These are phyloP conservation scores for Cytospora piceae DNA, from an alignment of 2,329 filamentous ascomycete species.

Conservation along the genomic window DNA sequence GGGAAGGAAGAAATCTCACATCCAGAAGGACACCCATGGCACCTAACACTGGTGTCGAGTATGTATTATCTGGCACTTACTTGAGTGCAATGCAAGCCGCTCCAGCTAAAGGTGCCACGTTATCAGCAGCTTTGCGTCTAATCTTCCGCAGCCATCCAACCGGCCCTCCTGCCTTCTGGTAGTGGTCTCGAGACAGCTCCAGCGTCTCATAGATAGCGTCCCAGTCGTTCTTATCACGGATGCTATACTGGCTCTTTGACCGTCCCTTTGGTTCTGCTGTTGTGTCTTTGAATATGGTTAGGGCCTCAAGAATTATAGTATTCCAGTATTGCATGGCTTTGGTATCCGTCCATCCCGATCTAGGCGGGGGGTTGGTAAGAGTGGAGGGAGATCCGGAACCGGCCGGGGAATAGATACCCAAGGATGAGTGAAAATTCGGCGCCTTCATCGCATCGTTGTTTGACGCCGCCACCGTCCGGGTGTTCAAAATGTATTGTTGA, in stretches of 20 bases:
- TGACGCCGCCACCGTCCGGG: background rate
- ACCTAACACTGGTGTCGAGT: conserved; percentile 20
- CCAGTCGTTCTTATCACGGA: conserved; percentile 13
- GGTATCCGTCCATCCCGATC: background rate
- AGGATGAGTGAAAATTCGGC: background rate
- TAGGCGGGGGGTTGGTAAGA: background rate
- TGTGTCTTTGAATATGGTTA: background rate
- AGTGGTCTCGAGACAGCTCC: conserved; percentile 10
- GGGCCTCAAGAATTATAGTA: background rate
- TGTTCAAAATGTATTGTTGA: background rate
- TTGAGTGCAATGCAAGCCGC: background rate
- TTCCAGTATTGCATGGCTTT: background rate
- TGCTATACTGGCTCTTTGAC: background rate
- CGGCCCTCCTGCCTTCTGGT: conserved; percentile 10
- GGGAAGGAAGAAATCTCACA: conserved; percentile 7
- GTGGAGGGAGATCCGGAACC: background rate
- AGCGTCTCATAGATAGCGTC: conserved; percentile 14
- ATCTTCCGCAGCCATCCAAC: background rate
- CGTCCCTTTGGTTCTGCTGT: background rate
- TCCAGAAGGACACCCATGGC: conserved; percentile 22
- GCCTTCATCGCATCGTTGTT: background rate
- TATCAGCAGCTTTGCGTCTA: conserved; percentile 21
- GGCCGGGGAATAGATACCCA: background rate
- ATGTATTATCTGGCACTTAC: conserved; percentile 5
- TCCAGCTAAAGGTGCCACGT: conserved; percentile 9